Evolutionary conservation across 345 rosid species (phyloP).

Genomic region (Aethionema arabicum): DNA sequence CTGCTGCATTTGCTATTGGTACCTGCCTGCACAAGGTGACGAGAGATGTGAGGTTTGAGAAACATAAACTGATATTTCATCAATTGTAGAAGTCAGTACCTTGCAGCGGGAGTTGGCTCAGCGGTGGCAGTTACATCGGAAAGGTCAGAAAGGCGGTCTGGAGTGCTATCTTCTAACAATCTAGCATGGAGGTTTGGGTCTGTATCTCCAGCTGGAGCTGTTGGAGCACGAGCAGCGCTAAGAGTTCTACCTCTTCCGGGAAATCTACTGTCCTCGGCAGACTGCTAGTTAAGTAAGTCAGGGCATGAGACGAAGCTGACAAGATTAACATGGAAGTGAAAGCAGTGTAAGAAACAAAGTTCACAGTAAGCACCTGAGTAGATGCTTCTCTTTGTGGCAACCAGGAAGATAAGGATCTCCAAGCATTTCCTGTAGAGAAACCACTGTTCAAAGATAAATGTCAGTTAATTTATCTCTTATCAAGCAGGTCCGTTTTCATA

Average conservation of each 20-base stretch:
- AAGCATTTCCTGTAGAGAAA: constrained; percentile 68
- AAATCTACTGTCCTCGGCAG: constrained; percentile 67
- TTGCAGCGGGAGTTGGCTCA: constrained; percentile 47
- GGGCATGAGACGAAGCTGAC: not conserved
- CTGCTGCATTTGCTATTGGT: constrained; percentile 34
- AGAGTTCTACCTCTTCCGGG: constrained; percentile 86
- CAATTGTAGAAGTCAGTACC: constrained; percentile 36
- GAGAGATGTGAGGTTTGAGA: not conserved
- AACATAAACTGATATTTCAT: constrained; percentile 1
- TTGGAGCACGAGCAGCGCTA: constrained; percentile 47
- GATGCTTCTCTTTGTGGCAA: constrained; percentile 74
- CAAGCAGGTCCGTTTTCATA: constrained; percentile 6
- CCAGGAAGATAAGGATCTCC: constrained; percentile 89
- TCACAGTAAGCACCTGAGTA: constrained; percentile 48
- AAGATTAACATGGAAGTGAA: not conserved
- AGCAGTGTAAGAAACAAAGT: not conserved
- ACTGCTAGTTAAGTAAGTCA: constrained; percentile 39
- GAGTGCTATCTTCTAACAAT: constrained; percentile 59
- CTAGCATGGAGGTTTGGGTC: constrained; percentile 79
- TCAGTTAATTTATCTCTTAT: constrained; percentile 17
- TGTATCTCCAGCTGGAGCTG: constrained; percentile 44
- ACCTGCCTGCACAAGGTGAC: constrained; percentile 25
- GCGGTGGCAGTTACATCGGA: constrained; percentile 41
- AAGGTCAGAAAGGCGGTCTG: constrained; percentile 41
- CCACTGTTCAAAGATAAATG: constrained; percentile 49